These are phyloP conservation scores for Phytophthora pini DNA, from an alignment of 352 stramenopile species.

Conservation along the genomic window DNA sequence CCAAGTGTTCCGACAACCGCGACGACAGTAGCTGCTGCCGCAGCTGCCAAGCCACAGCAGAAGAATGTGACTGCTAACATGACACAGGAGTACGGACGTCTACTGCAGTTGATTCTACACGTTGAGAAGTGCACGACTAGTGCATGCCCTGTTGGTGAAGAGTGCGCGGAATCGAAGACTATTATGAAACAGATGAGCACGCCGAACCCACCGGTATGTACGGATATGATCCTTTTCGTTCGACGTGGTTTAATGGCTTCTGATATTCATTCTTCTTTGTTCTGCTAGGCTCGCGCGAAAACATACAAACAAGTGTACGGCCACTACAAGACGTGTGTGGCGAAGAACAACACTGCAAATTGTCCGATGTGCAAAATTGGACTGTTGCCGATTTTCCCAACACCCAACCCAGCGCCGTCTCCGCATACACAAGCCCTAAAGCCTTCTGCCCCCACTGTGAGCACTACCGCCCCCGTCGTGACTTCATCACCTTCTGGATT, in stretches of 20 bases:
- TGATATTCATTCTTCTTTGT: constrained; percentile 14
- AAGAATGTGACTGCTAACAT: constrained; percentile 67
- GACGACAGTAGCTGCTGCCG: constrained; percentile 6
- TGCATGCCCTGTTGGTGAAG: constrained; percentile 69
- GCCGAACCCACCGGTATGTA: constrained; percentile 62
- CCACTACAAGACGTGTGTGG: constrained; percentile 83
- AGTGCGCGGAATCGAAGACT: constrained; percentile 78
- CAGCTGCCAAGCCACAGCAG: constrained; percentile 38
- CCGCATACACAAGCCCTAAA: constrained; percentile 35
- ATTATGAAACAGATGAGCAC: constrained; percentile 80
- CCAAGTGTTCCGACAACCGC: constrained; percentile 16
- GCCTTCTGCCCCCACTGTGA: constrained; percentile 12
- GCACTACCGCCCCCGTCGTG: constrained; percentile 13
- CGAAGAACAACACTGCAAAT: constrained; percentile 80
- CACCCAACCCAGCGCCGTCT: constrained; percentile 29
- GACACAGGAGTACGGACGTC: constrained; percentile 82
- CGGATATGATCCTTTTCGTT: not conserved
- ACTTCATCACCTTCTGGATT: constrained; percentile 49
- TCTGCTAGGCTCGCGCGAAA: constrained; percentile 62
- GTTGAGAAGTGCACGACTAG: constrained; percentile 80
- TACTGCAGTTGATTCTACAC: constrained; percentile 88
- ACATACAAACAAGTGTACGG: constrained; percentile 89
- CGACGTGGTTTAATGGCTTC: not conserved
- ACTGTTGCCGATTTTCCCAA: constrained; percentile 59
- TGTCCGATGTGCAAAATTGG: constrained; percentile 90